phyloP scores from a whole-genome alignment of 192 early-diverging fungal species.

The Podila minutissima region DNA sequence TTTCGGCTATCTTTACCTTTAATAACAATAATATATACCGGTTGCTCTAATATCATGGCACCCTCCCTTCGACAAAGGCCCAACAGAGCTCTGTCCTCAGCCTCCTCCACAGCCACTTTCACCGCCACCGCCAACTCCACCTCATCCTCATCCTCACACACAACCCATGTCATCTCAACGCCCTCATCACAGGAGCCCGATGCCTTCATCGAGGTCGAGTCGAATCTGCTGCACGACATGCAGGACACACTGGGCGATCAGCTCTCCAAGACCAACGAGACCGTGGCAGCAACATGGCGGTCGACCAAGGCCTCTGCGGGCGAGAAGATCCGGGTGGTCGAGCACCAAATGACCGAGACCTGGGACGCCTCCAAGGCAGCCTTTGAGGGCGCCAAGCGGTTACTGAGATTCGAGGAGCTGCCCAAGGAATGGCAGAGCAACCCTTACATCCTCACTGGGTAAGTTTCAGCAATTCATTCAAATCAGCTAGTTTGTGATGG shows the following conservation, averaged over 20 bases:
- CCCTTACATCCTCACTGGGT: slow-evolving; percentile 54
- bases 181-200: slow-evolving; percentile 8
- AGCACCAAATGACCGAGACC: slow-evolving; percentile 61
- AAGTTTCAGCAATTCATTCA: background rate
- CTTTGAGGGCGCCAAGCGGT: slow-evolving; percentile 62
- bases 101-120: slow-evolving; percentile 10
- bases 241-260: slow-evolving; percentile 41
- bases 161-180: slow-evolving; percentile 3
- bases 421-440: slow-evolving; percentile 73
- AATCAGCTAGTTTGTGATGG: background rate
- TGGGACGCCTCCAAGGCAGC: slow-evolving; percentile 70
- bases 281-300: slow-evolving; percentile 58
- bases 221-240: slow-evolving; percentile 38
- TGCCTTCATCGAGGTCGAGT: slow-evolving; percentile 48
- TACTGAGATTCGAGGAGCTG: slow-evolving; percentile 67
- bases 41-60: slow-evolving; percentile 13
- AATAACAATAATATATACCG: no score
- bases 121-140: slow-evolving; percentile 5
- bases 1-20: no score
- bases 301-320: slow-evolving; percentile 59
- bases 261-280: slow-evolving; percentile 42
- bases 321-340: slow-evolving; percentile 60
- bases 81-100: slow-evolving; percentile 17
- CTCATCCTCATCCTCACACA: background rate
- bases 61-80: slow-evolving; percentile 37